Evolutionary conservation across 345 rosid species (phyloP), one percentile per base, ranked within the genome.

Genomic region (Linum usitatissimum): DNA sequence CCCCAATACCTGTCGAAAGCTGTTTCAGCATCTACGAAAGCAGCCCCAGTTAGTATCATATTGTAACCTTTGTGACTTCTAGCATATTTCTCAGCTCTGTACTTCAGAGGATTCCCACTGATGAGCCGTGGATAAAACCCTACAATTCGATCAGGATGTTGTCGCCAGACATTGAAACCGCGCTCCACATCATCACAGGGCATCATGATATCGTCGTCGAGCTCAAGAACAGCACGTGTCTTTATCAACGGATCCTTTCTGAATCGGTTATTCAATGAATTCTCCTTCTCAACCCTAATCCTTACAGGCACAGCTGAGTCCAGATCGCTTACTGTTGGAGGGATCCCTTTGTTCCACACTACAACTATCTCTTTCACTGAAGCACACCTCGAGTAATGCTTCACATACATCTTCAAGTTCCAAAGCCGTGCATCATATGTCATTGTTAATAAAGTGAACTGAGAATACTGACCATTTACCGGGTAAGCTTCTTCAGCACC

Each of bases 191-290:
- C 84, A 45, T 83, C 86, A 7, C 99, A 93, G 9, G 83, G 40
- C 96, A 93, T 90, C 88, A 93, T 86, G 62, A 93, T 93, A 68
- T 93, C 99, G 21, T 93, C 99, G 10, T 93, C 99, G 49, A 93
- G 95, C 76, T 90, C 96, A 1, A 93, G 96, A 72, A 93, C 89
- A 5, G 83, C 96, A 4, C 90, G 75, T 2, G 96, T 93, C 58
- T 74, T 82, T 4, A 93, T 88, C 56, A 75, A 31, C 0, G 87
- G 74, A 76, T 93, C 99, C 14, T 76, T 67, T 69, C 78, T 85
- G 76, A 93, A 93, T 21, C 97, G 88, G 64, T 93, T 93, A 71
- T 90, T 93, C 12, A 93, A 71, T 0, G 99, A 90, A 60, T 93
- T 93, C 40, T 49, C 60, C 3, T 73, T 71, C 80, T 93, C 95